Evolutionary conservation across 2,329 filamentous ascomycete species (phyloP), one percentile per base, ranked within the genome.

Genomic region (Hypomyces perniciosus): DNA sequence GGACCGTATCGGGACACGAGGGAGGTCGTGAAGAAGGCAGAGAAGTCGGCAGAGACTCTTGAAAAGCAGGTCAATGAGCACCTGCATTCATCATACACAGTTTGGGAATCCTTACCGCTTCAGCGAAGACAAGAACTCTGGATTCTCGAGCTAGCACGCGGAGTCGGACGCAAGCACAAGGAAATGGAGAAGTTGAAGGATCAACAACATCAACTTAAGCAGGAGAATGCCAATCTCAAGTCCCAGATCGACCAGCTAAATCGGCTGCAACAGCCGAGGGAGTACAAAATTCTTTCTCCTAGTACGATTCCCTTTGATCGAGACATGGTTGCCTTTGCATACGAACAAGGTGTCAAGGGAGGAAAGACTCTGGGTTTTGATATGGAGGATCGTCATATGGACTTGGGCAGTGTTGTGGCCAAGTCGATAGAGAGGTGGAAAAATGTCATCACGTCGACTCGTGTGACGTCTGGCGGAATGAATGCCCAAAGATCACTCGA

Each of bases 1-100:
- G 65, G 61, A n/a, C 65, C 65, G 4, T 65, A 63, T 34, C 68
- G 69, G 41, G 69, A 75, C 55, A 73, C 64, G 65, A 71, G 69
- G 2, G 75, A 78, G 20, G 70, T 70, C 9, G 64, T 78, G 1
- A 72, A 70, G 45, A 73, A 67, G 46, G 77, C 75, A 0, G 75
- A 80, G 56, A 71, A 70, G 58, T 63, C 71, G 54, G 86, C 74
- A 39, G 80, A 76, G 56, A 68, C 73, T 29, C 77, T 92, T 46
- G 84, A 90, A 56, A 80, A 82, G 46, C 83, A 86, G 57, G 80
- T 91, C 31, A 74, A 80, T 38, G 78, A 86, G 52, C 92, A 97
- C 64, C 67, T 96, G 5, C 79, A 86, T n/a, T 81, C 84, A 10
- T 84, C 88, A 1, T 95, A 84, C 64, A 76, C 79, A 6, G 85